phyloP scores from a whole-genome alignment of 2,329 filamentous ascomycete species.

The Dactylonectria estremocensis region DNA sequence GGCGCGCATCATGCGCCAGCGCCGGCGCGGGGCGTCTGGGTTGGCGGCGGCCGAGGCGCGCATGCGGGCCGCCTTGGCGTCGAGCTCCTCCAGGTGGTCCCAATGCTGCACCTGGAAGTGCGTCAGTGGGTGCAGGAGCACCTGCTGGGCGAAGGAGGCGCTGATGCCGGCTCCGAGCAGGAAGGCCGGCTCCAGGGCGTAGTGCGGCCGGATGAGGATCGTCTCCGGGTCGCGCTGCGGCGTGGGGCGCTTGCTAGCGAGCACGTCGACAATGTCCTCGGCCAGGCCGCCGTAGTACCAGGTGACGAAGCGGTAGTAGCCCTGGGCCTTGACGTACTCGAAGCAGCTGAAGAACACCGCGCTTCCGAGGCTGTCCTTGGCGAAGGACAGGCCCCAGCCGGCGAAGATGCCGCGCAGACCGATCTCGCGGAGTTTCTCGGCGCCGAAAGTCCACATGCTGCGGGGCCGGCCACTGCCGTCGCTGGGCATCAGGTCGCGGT shows the following conservation, averaged over 20 bases:
- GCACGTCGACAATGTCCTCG: slow-evolving; percentile 65
- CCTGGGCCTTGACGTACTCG: slow-evolving; percentile 82
- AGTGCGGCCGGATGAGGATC: slow-evolving; percentile 78
- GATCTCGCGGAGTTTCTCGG: slow-evolving; percentile 76
- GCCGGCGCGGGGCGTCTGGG: slow-evolving; percentile 52
- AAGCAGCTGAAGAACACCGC: slow-evolving; percentile 83
- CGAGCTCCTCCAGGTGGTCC: slow-evolving; percentile 80
- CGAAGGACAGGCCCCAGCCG: slow-evolving; percentile 77
- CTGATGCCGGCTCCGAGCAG: slow-evolving; percentile 78
- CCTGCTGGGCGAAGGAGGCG: slow-evolving; percentile 78
- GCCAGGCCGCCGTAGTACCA: slow-evolving; percentile 77
- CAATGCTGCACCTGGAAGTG: slow-evolving; percentile 82
- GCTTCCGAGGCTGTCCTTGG: slow-evolving; percentile 79
- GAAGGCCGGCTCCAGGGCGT: slow-evolving; percentile 81
- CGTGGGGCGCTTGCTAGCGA: slow-evolving; percentile 63
- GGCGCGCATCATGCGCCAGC: slow-evolving; percentile 70
- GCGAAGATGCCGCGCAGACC: slow-evolving; percentile 81
- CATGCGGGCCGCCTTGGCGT: slow-evolving; percentile 70
- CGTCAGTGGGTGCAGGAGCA: slow-evolving; percentile 79
- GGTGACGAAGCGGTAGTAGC: slow-evolving; percentile 78
- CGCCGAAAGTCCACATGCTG: slow-evolving; percentile 82
- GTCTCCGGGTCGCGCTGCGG: slow-evolving; percentile 49
- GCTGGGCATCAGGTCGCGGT: slow-evolving; percentile 62
- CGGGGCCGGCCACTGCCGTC: slow-evolving; percentile 61
- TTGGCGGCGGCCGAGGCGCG: slow-evolving; percentile 52